Percentiles rank a stretch among this genome's conserved stretches.
Evolutionary conservation across 495 filamentous ascomycete genomes (phyloP).

Genomic region (Hamigera avellanea): DNA sequence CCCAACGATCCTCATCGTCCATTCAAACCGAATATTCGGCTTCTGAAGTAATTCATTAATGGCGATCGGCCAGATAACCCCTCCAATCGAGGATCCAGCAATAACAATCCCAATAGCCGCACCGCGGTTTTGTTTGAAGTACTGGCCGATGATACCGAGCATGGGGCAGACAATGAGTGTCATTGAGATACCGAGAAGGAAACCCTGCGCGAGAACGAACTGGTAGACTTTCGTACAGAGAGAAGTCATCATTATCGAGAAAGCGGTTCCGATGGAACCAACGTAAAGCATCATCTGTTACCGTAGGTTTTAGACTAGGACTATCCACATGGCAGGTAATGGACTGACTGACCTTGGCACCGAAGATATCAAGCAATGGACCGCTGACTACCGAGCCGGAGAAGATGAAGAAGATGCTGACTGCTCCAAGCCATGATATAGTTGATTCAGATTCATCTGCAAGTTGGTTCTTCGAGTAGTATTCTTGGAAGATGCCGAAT

Average conservation of each 20-base stretch:
- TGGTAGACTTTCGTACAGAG: conserved; percentile 49
- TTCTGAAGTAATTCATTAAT: conserved; percentile 26
- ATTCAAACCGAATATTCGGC: conserved; percentile 29
- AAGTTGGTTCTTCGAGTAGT: conserved; percentile 45
- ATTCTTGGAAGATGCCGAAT: conserved; percentile 51
- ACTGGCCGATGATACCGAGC: conserved; percentile 40
- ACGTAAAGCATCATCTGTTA: conserved; percentile 16
- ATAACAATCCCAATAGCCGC: conserved; percentile 43
- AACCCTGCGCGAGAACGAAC: conserved; percentile 49
- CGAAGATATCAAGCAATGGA: conserved; percentile 25
- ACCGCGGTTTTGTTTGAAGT: conserved; percentile 41
- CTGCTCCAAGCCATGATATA: conserved; percentile 51
- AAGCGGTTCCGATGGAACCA: conserved; percentile 21
- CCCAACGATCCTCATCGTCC: conserved; percentile 37
- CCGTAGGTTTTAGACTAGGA: background rate
- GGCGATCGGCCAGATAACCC: conserved; percentile 35
- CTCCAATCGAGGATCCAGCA: conserved; percentile 45
- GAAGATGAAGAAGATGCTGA: conserved; percentile 31
- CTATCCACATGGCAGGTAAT: background rate
- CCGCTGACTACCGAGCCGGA: conserved; percentile 21
- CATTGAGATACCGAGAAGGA: conserved; percentile 41
- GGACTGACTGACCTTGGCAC: conserved; percentile 25
- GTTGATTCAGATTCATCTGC: conserved; percentile 30
- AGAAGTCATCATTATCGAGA: conserved; percentile 44
- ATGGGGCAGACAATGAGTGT: conserved; percentile 39